Percentiles rank a stretch among this genome's conserved stretches.
Conservation (phyloP, 345 rosid species). For the Linum trigynum region DNA sequence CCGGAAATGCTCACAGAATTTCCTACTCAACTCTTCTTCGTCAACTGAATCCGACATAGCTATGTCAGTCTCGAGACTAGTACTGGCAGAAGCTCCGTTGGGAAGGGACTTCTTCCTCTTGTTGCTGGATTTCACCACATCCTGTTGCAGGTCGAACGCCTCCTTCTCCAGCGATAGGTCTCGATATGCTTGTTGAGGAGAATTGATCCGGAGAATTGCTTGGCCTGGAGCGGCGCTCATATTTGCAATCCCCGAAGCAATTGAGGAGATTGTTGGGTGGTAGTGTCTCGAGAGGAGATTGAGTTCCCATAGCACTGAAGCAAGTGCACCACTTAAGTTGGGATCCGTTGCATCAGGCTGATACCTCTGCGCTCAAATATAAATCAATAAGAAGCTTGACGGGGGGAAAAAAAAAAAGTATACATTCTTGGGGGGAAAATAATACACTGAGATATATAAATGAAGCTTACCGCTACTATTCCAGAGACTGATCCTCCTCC, state of each 20-base stretch:
- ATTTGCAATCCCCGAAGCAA: slow-evolving; percentile 48
- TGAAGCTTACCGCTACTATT: slow-evolving; percentile 60
- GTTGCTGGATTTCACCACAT: slow-evolving; percentile 30
- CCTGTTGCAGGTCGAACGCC: slow-evolving; percentile 32
- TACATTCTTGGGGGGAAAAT: too few species aligned
- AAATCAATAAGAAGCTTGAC: background rate
- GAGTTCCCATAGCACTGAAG: slow-evolving; percentile 92
- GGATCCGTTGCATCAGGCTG: slow-evolving; percentile 81
- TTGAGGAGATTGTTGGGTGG: slow-evolving; percentile 58
- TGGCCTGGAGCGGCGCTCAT: slow-evolving; percentile 57
- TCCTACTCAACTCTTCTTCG: slow-evolving; percentile 43
- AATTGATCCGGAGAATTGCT: slow-evolving; percentile 33
- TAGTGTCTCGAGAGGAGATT: slow-evolving; percentile 67
- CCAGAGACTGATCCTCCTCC: slow-evolving; percentile 98
- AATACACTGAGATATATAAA: too few species aligned
- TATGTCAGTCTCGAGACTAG: slow-evolving; percentile 3
- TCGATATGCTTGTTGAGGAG: slow-evolving; percentile 71
- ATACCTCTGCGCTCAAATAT: slow-evolving; percentile 43
- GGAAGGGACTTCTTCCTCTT: slow-evolving; percentile 43
- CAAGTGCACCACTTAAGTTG: slow-evolving; percentile 82
- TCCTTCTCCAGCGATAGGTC: slow-evolving; percentile 52
- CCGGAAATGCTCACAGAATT: slow-evolving; percentile 43
- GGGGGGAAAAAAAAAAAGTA: too few species aligned
- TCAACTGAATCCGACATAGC: background rate
- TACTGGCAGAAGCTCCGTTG: slow-evolving; percentile 11